Percentiles rank a stretch among this genome's conserved stretches.
Conservation (phyloP, 192 early-diverging fungal genomes). For the Jimgerdemannia flammicorona region DNA sequence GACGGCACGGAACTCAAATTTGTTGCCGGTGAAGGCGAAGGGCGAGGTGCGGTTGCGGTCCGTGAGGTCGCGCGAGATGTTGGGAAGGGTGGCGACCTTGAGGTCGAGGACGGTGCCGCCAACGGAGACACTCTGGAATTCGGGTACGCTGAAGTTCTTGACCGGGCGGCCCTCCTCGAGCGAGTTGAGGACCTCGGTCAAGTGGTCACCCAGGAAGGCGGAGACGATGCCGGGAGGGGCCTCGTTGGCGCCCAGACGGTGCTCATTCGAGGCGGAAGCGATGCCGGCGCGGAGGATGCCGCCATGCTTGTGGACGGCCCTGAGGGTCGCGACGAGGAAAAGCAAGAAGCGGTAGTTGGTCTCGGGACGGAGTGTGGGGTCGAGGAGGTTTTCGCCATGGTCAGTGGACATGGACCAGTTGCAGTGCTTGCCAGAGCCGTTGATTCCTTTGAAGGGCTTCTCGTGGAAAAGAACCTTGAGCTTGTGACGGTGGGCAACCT, state of each 20-base stretch:
- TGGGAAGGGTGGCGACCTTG: conserved; percentile 90
- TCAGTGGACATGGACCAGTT: conserved; percentile 97
- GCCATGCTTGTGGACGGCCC: conserved; percentile 90
- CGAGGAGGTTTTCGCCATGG: conserved; percentile 94
- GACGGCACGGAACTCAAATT: conserved; percentile 99
- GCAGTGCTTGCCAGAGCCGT: conserved; percentile 99
- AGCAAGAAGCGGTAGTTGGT: conserved; percentile 98
- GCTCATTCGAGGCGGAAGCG: conserved; percentile 94
- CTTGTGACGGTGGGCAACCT: conserved; percentile 96
- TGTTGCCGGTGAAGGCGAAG: conserved; percentile 99
- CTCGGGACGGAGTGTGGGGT: conserved; percentile 94
- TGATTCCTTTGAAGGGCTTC: conserved; percentile 99
- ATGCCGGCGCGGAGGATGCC: conserved; percentile 89
- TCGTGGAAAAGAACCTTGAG: conserved; percentile 98
- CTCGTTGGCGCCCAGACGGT: conserved; percentile 97
- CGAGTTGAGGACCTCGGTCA: conserved; percentile 92
- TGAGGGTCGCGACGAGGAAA: conserved; percentile 88
- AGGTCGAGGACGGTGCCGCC: conserved; percentile 94
- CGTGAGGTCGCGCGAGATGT: conserved; percentile 93
- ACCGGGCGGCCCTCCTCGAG: conserved; percentile 86
- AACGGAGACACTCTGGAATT: conserved; percentile 88
- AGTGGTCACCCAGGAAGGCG: conserved; percentile 95
- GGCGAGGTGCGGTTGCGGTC: conserved; percentile 99
- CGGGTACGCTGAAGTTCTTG: conserved; percentile 84
- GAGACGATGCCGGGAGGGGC: conserved; percentile 98